Conservation (phyloP, 1,284 basidiomycete genomes). For the Marasmius fiardii region DNA sequence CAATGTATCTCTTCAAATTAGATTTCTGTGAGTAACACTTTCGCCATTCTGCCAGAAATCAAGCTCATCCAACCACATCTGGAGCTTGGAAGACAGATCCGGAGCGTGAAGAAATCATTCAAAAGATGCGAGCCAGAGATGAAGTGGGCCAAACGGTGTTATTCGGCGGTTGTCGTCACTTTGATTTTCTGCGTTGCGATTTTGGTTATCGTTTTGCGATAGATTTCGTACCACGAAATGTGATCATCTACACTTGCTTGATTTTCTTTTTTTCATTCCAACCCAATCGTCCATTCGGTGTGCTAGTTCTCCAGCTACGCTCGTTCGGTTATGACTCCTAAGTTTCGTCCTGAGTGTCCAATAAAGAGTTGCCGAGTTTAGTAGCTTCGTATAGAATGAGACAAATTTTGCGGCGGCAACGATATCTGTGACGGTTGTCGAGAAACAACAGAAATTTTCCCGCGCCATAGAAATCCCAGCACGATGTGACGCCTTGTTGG, state of each 20-base stretch:
- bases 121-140: constrained; percentile 29
- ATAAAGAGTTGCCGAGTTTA: not conserved
- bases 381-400: no score
- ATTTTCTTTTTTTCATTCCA: not conserved
- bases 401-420: not conserved
- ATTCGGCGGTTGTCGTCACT: constrained; percentile 26
- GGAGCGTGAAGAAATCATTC: constrained; percentile 27
- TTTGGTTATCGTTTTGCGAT: not conserved
- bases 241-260: not conserved
- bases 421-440: not conserved
- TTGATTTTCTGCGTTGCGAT: not conserved
- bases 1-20: constrained; percentile 41
- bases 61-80: constrained; percentile 4
- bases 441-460: not conserved
- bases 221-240: not conserved
- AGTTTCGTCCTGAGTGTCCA: not conserved
- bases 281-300: not conserved
- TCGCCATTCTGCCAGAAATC: not conserved
- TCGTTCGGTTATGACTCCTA: not conserved
- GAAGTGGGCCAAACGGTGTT: constrained; percentile 34
- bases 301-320: not conserved
- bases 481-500: not conserved
- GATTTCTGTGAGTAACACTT: constrained; percentile 32
- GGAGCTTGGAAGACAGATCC: constrained; percentile 33
- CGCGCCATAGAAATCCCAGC: not conserved